These are phyloP conservation scores for Hyaloperonospora arabidopsidis DNA, from an alignment of 352 stramenopile genomes.

Conservation along the genomic window DNA sequence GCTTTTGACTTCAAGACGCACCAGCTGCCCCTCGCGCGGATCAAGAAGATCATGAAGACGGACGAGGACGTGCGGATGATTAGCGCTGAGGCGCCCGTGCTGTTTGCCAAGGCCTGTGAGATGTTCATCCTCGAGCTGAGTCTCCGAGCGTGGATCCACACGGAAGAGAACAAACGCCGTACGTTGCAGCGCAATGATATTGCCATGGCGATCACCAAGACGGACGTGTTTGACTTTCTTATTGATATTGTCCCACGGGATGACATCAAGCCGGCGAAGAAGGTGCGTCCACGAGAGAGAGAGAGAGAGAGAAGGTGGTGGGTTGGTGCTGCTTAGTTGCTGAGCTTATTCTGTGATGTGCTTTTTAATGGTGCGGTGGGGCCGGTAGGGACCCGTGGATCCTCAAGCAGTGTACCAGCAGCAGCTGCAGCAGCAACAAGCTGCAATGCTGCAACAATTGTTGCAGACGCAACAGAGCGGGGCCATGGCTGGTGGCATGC, in stretches of 20 bases:
- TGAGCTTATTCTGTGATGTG: no score
- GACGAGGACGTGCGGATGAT: slow-evolving; percentile 99
- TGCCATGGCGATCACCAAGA: slow-evolving; percentile 95
- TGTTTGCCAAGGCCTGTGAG: slow-evolving; percentile 99
- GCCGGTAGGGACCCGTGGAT: slow-evolving; percentile 46
- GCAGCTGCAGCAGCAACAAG: slow-evolving; percentile 82
- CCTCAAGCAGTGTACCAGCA: slow-evolving; percentile 80
- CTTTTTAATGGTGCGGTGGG: slow-evolving; percentile 6
- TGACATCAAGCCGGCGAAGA: slow-evolving; percentile 84
- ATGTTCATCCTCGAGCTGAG: slow-evolving; percentile 99
- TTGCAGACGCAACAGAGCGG: slow-evolving; percentile 77
- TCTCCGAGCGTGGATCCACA: slow-evolving; percentile 87
- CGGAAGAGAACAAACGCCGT: slow-evolving; percentile 84
- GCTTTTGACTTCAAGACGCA: slow-evolving; percentile 97
- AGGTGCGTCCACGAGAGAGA: slow-evolving; percentile 26
- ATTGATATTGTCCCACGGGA: slow-evolving; percentile 89
- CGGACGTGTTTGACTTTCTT: slow-evolving; percentile 99
- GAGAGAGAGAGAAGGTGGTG: not conserved
- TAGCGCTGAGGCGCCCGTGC: slow-evolving; percentile 93
- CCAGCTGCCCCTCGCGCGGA: slow-evolving; percentile 80
- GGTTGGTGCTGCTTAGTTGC: not conserved
- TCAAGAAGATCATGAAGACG: slow-evolving; percentile 97
- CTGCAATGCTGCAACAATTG: slow-evolving; percentile 82
- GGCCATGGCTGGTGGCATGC: slow-evolving; percentile 35
- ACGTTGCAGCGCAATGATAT: slow-evolving; percentile 99